phyloP scores from a whole-genome alignment of 1,284 basidiomycete species.

The Irpex sp. region DNA sequence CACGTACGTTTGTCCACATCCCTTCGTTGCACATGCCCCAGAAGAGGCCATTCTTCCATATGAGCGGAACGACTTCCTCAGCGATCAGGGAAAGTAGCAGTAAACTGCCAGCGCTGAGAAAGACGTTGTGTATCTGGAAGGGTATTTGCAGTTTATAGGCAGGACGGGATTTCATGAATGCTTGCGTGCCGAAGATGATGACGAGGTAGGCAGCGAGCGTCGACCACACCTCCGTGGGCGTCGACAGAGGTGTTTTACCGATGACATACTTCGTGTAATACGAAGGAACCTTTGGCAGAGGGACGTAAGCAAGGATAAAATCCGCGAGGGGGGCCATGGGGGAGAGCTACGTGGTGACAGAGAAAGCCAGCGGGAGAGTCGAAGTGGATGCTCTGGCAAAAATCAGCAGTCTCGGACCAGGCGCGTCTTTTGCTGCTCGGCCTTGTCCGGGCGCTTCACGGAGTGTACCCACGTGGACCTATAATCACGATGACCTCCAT shows the following conservation, averaged over 20 bases:
- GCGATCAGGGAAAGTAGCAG: constrained; percentile 84
- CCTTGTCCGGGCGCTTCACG: background rate
- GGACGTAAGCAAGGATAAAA: constrained; percentile 55
- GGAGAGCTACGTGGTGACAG: constrained; percentile 13
- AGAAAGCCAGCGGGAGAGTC: constrained; percentile 6
- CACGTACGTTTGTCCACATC: constrained; percentile 83
- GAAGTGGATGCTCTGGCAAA: constrained; percentile 15
- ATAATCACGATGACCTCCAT: constrained; percentile 1
- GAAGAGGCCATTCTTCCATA: constrained; percentile 69
- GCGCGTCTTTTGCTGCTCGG: constrained; percentile 17
- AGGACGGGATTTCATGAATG: constrained; percentile 78
- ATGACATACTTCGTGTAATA: constrained; percentile 68
- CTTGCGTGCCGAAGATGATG: constrained; percentile 85
- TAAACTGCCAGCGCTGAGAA: constrained; percentile 81
- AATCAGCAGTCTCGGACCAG: constrained; percentile 19
- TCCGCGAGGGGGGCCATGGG: constrained; percentile 72
- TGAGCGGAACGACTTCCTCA: constrained; percentile 84
- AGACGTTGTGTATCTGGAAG: constrained; percentile 91
- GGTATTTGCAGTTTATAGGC: constrained; percentile 80
- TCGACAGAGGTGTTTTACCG: constrained; percentile 80
- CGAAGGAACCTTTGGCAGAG: constrained; percentile 52
- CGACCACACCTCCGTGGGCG: constrained; percentile 66
- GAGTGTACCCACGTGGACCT: constrained; percentile 6
- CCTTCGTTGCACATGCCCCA: constrained; percentile 74
- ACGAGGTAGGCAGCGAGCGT: constrained; percentile 81